These are phyloP conservation scores for Pseudoscleropodium purum DNA, from an alignment of 225 moss, liverwort and hornwort genomes.

Conservation along the genomic window DNA sequence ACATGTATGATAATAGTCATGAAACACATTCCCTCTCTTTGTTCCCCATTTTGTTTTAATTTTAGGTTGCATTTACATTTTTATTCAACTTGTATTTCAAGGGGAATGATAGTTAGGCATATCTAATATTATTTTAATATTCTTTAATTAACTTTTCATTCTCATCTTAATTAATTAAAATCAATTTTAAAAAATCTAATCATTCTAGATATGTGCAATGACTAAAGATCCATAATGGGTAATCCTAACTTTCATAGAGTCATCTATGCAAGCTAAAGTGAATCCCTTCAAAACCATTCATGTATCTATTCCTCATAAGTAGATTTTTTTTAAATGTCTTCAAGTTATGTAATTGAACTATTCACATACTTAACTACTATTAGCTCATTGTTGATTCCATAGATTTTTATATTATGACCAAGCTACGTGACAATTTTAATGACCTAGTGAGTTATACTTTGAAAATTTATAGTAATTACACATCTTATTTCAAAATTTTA, in stretches of 20 bases:
- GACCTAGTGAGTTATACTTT: accelerated
- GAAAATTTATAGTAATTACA: not conserved
- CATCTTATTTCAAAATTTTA: not conserved
- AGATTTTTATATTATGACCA: not conserved
- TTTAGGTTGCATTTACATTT: not conserved
- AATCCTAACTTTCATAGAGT: not conserved
- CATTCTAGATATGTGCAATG: not conserved
- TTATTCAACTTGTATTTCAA: not conserved
- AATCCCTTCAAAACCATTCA: too few species aligned
- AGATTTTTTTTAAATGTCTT: not conserved
- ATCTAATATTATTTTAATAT: not conserved
- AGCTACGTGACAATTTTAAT: not conserved
- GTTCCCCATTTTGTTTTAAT: not conserved
- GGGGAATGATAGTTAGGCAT: too few species aligned
- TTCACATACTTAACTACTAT: not conserved
- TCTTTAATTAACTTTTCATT: too few species aligned
- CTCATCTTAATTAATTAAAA: too few species aligned
- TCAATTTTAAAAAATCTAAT: not conserved
- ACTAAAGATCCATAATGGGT: not conserved
- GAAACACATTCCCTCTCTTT: not conserved
- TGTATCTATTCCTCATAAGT: too few species aligned
- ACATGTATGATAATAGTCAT: not conserved
- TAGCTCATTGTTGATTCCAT: not conserved
- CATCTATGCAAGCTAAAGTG: not conserved
- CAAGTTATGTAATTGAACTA: not conserved